Conservation (phyloP, 495 filamentous ascomycete species). For the Symbiotaphrina buchneri region DNA sequence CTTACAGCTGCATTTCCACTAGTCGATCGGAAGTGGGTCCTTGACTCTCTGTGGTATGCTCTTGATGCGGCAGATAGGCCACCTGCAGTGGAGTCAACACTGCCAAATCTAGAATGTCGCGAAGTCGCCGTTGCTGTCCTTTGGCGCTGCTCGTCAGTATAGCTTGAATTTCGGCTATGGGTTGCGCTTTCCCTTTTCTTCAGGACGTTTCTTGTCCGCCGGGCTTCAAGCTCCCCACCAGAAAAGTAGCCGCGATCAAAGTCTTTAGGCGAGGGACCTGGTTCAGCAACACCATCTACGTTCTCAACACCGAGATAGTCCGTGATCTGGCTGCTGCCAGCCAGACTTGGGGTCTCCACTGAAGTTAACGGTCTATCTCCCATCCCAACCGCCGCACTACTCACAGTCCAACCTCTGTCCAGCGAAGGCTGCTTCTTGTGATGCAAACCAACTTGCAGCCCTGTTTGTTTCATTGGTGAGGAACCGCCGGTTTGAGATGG, state of each 20-base stretch:
- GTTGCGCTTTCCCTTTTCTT: conserved; percentile 45
- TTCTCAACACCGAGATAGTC: neutral
- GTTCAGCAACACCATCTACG: conserved; percentile 1
- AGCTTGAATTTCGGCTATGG: conserved; percentile 44
- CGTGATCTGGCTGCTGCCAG: neutral
- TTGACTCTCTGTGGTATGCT: conserved; percentile 2
- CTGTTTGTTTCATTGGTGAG: neutral
- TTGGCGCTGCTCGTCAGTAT: conserved; percentile 37
- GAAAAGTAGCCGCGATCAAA: conserved; percentile 90
- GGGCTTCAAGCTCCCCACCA: conserved; percentile 59
- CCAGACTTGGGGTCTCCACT: neutral
- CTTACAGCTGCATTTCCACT: conserved; percentile 14
- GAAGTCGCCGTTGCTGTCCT: conserved; percentile 34
- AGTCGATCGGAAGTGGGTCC: neutral
- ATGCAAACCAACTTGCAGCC: conserved; percentile 3
- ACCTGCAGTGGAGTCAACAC: conserved; percentile 35
- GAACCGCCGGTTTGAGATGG: conserved; percentile 2
- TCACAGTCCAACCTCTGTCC: conserved; percentile 76
- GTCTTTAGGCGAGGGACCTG: conserved; percentile 17
- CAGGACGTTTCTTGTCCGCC: conserved; percentile 46
- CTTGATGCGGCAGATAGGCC: conserved; percentile 12
- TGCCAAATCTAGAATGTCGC: conserved; percentile 59
- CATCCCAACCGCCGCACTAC: conserved; percentile 15
- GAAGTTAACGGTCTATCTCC: too few relatives aligned
- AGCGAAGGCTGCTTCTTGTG: conserved; percentile 77